Conservation (phyloP, 192 early-diverging fungal genomes). For the Mortierella hygrophila region DNA sequence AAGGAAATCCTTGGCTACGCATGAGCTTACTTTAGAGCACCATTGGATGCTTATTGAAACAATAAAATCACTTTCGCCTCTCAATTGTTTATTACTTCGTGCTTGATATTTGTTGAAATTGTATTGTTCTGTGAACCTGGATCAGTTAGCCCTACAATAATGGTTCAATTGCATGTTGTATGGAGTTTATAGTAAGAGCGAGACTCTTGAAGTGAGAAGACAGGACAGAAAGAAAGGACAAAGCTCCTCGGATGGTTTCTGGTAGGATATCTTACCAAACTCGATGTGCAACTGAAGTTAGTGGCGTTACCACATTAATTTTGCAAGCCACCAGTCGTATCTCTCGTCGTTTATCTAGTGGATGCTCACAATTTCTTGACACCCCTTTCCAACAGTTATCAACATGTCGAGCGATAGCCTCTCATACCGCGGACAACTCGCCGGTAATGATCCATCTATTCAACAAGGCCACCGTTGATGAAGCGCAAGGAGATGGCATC, state of each 20-base stretch:
- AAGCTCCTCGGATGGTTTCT: not conserved
- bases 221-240: too few species aligned
- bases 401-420: constrained; percentile 47
- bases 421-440: constrained; percentile 45
- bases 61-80: too few species aligned
- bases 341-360: not conserved
- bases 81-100: too few species aligned
- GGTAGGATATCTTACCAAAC: not conserved
- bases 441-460: constrained; percentile 33
- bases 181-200: too few species aligned
- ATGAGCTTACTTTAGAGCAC: too few species aligned
- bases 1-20: too few species aligned
- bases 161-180: too few species aligned
- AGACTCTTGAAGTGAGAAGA: too few species aligned
- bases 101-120: too few species aligned
- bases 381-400: constrained; percentile 21
- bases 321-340: not conserved
- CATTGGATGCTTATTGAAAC: too few species aligned
- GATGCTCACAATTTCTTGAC: constrained; percentile 5
- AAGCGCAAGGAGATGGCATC: not conserved
- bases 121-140: too few species aligned
- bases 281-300: not conserved
- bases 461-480: not conserved
- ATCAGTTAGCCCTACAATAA: too few species aligned
- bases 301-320: not conserved